Evolutionary conservation across 1,284 basidiomycete species (phyloP).

Genomic region (Cryptococcus sp.): DNA sequence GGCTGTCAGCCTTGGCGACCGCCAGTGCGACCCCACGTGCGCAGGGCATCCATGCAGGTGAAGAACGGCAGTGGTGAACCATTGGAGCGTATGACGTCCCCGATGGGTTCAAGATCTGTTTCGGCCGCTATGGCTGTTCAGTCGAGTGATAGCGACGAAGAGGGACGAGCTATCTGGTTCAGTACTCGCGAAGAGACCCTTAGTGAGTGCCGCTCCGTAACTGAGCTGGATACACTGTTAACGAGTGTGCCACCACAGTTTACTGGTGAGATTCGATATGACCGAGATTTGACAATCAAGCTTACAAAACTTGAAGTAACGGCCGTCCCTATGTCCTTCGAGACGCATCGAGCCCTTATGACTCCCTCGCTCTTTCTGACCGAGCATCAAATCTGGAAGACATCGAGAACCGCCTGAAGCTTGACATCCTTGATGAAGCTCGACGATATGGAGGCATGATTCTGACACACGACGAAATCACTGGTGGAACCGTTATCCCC

Average conservation of each 20-base stretch:
- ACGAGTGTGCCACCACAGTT: constrained; percentile 20
- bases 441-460: constrained; percentile 83
- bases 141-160: constrained; percentile 12
- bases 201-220: constrained; percentile 28
- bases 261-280: constrained; percentile 32
- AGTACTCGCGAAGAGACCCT: constrained; percentile 58
- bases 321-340: constrained; percentile 94
- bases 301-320: constrained; percentile 60
- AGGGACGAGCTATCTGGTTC: constrained; percentile 56
- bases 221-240: constrained; percentile 9
- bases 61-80: constrained; percentile 1
- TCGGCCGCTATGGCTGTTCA: constrained; percentile 7
- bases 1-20: constrained; percentile 66
- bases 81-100: constrained; percentile 18
- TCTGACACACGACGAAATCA: constrained; percentile 78
- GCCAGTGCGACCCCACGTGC: constrained; percentile 4
- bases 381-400: constrained; percentile 93
- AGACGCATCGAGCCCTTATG: constrained; percentile 81
- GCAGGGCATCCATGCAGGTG: constrained; percentile 14
- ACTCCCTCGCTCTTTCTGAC: constrained; percentile 80
- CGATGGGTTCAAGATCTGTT: constrained; percentile 1
- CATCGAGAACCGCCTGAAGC: constrained; percentile 87
- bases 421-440: constrained; percentile 91
- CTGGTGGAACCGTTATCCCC: constrained; percentile 79
- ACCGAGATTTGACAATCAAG: constrained; percentile 41